These are phyloP conservation scores for Hypericum perforatum DNA, from an alignment of 345 rosid species.

Conservation along the genomic window DNA sequence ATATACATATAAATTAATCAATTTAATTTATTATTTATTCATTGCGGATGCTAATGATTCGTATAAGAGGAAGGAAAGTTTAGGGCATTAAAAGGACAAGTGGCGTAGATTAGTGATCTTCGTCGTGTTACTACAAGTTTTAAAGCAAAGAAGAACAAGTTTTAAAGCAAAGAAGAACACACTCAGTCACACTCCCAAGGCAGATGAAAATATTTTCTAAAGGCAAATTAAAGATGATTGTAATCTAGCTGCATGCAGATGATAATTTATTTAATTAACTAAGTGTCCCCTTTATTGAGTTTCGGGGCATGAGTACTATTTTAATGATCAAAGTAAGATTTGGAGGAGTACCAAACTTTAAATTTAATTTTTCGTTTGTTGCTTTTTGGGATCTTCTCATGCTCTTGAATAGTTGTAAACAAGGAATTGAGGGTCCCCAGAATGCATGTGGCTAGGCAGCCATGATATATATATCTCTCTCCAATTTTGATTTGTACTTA, in stretches of 20 bases:
- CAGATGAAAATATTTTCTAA: no score
- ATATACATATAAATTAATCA: no score
- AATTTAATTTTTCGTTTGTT: constrained; percentile 9
- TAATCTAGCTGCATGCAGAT: constrained; percentile 38
- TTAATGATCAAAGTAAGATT: constrained; percentile 14
- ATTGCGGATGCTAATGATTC: no score
- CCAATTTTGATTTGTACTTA: constrained; percentile 3
- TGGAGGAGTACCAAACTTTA: neutral
- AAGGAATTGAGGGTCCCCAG: constrained; percentile 37
- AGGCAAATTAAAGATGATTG: constrained; percentile 12
- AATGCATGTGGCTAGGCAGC: constrained; percentile 40
- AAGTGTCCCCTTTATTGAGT: constrained; percentile 26
- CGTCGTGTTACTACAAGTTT: no score
- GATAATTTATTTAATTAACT: neutral
- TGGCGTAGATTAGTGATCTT: no score
- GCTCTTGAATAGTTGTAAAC: constrained; percentile 12
- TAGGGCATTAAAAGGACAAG: no score
- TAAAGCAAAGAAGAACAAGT: no score
- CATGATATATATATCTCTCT: constrained; percentile 2
- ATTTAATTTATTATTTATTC: no score
- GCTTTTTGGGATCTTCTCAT: constrained; percentile 51
- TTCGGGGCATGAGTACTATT: constrained; percentile 18
- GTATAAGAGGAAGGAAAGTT: no score
- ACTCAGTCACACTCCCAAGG: no score
- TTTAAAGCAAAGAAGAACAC: no score